Base-by-base conservation (phyloP, 164 flowering plant species). In the Annona squamosa region DNA sequence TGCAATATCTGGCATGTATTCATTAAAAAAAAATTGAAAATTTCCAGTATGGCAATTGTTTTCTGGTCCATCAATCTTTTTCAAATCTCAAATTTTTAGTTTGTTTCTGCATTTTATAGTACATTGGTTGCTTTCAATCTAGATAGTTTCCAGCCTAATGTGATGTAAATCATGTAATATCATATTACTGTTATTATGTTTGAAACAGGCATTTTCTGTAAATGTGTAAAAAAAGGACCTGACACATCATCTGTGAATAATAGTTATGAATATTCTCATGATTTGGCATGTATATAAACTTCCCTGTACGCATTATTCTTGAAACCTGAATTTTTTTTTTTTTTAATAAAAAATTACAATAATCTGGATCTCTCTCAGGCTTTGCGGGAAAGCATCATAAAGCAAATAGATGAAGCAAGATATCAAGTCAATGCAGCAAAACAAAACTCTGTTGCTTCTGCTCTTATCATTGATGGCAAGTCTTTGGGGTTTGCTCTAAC, bases 381-480 rank as follows among this genome's bases (percentile, higher is more conserved):
- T 74, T 93, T 89, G 68, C 65, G 66, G 67, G 87, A 82, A 77
- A 88, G 87, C 71, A 78, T 92, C 1, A 70, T 18, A 67, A 69
- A 67, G 70, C 98, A 89, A 81, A 72, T 94, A 64, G 67, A 44
- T 48, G 89, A 87, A 63, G 94, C 89, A 64, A 85, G 69, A 63
- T 75, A 73, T 12, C 91, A 77, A 67, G 46, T 89, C 71, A 74
- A 4, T 72, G 72, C 87, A 37, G 73, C 77, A 47, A 82, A 80
- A 73, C 80, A 73, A 76, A 72, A 69, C 70, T 75, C 87, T 48
- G 56, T 47, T 61, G 69, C 68, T 52, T 89, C 78, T 81, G 91
- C 82, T 72, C 82, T 94, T 85, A 81, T 92, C 67, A 87, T 94
- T 77, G 98, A 94, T 83, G 98, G 98, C 6, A 89, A 86, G 78